Conservation (phyloP, 2,329 filamentous ascomycete species). For the Fusarium pilosicola region DNA sequence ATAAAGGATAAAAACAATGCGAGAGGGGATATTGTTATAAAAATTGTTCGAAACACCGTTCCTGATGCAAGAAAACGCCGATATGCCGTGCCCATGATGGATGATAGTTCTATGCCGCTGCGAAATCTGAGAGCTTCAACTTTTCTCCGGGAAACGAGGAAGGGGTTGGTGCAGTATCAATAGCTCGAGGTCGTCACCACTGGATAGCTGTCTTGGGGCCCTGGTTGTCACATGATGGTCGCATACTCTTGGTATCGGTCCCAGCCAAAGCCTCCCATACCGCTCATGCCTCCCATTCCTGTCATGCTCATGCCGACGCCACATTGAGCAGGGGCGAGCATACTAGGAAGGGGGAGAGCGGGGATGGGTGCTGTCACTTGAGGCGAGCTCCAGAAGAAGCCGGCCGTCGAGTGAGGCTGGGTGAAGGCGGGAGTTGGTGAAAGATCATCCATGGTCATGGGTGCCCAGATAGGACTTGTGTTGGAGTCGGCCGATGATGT, state of each 20-base stretch:
- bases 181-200: constrained; percentile 60
- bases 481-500: constrained; percentile 77
- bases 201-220: constrained; percentile 58
- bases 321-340: constrained; percentile 81
- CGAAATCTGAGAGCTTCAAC: constrained; percentile 47
- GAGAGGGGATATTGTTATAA: constrained; percentile 52
- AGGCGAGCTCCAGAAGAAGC: constrained; percentile 83
- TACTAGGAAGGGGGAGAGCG: constrained; percentile 83
- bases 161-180: constrained; percentile 49
- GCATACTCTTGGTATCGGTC: constrained; percentile 86
- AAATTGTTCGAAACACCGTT: constrained; percentile 53
- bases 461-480: constrained; percentile 79
- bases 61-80: constrained; percentile 58
- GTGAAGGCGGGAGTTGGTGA: constrained; percentile 85
- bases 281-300: constrained; percentile 67
- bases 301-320: constrained; percentile 80
- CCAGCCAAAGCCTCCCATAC: constrained; percentile 83
- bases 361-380: constrained; percentile 79
- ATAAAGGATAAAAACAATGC: constrained; percentile 39
- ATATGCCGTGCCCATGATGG: constrained; percentile 48
- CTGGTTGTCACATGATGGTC: constrained; percentile 84
- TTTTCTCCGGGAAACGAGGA: constrained; percentile 49
- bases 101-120: constrained; percentile 53
- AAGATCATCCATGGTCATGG: constrained; percentile 78
- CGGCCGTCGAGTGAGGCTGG: constrained; percentile 75